Conservation (phyloP, 2,329 filamentous ascomycete genomes). For the Colletotrichum euphorbiae region DNA sequence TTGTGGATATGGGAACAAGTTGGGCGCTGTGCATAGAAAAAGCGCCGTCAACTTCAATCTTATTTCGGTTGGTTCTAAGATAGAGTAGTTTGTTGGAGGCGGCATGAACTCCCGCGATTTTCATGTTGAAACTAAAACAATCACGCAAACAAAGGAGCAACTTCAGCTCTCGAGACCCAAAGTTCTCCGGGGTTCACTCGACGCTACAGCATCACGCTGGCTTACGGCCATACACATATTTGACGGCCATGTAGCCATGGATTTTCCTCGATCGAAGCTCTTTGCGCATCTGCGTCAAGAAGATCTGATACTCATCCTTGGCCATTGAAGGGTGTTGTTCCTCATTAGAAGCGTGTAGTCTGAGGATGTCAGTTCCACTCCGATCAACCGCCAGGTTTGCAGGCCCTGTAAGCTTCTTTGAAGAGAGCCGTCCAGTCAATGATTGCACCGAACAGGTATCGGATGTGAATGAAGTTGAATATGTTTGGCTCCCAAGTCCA, state of each 20-base stretch:
- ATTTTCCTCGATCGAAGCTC: conserved; percentile 20
- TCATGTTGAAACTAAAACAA: no score
- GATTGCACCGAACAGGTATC: conserved; percentile 67
- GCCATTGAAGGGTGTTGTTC: conserved; percentile 26
- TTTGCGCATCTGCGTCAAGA: conserved; percentile 18
- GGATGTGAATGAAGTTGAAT: conserved; percentile 72
- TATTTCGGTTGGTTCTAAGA: no score
- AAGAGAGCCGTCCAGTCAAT: conserved; percentile 66
- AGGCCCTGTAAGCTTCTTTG: conserved; percentile 44
- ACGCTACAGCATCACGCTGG: neutral
- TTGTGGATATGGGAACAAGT: no score
- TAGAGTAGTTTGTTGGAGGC: no score
- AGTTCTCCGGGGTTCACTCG: no score
- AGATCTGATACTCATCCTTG: conserved; percentile 14
- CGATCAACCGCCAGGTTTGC: conserved; percentile 37
- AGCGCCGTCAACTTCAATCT: no score
- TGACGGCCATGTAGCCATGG: conserved; percentile 18
- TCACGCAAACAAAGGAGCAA: no score
- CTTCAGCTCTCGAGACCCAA: no score
- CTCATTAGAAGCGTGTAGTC: conserved; percentile 16
- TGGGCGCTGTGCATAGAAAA: no score
- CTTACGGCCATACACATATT: conserved; percentile 14
- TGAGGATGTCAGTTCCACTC: neutral
- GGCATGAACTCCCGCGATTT: no score
- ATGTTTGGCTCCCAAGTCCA: conserved; percentile 61